Evolutionary conservation across 441 rosid species (phyloP), one percentile per base, ranked within the genome.

Genomic region (Oxalis stricta): DNA sequence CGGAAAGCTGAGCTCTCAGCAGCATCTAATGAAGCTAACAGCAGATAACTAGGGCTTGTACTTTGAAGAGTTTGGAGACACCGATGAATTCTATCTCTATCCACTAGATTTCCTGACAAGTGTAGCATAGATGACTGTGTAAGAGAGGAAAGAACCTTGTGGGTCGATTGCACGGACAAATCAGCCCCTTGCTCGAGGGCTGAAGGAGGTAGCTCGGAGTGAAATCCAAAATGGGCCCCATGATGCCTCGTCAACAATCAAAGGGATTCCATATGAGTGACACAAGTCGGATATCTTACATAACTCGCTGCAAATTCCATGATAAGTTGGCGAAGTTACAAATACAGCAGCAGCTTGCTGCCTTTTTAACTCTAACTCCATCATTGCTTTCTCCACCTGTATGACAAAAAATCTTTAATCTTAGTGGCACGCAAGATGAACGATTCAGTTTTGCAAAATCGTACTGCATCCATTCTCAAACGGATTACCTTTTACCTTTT

Each of bases 61-160:
- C 71, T 76, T 65, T 65, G 71, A 41, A 76, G 80, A 10, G 61
- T 73, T 52, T 70, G 84, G 41, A 76, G 84, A 67, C 70, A 68
- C 47, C 60, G 60, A 30, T 62, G 54, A 42, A 76, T 61, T 44
- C 59, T 65, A 5, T 68, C 77, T 46, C 68, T 58, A 38, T 68
- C 71, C 14, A 68, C 61, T 9, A 70, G 46, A 56, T 56, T 55
- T 33, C 80, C 73, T 0, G 69, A 66, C 62, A 70, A 40, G 64
- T 76, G 84, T 44, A 76, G 39, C 84, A 73, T 76, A 14, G 84
- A 76, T 44, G 84, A 76, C 59, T 76, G 80, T 8, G 84, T 70
- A 23, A 73, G 77, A 43, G 77, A 73, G 44, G 62, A 61, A 32
- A 76, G 62, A 57, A 76, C 80, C 52, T 76, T 76, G 46, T 76